Conservation (phyloP, 768 basidiomycete genomes). For the Rhodotorula babjevae region DNA sequence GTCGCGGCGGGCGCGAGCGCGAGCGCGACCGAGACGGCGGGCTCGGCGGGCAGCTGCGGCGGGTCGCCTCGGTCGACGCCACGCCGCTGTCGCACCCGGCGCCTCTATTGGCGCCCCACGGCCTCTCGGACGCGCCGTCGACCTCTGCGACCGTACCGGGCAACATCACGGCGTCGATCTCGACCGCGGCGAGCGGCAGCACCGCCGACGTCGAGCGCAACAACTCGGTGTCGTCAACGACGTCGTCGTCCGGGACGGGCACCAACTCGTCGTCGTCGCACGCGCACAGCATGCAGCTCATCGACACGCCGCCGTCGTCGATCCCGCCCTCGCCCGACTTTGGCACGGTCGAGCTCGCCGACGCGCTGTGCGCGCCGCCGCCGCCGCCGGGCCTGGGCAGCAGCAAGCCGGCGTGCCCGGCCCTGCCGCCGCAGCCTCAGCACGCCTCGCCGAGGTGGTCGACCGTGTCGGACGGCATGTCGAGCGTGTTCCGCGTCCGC, state of each 20-base stretch:
- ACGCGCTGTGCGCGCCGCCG: constrained; percentile 1
- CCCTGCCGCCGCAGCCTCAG: background rate
- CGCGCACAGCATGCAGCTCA: constrained; percentile 5
- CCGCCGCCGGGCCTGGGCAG: background rate
- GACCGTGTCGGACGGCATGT: constrained; percentile 18
- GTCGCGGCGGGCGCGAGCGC: background rate
- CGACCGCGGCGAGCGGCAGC: background rate
- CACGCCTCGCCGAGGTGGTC: background rate
- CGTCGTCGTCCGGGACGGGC: constrained; percentile 20
- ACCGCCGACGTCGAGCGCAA: constrained; percentile 31
- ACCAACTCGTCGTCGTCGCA: constrained; percentile 20
- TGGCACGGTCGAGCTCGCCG: constrained; percentile 11
- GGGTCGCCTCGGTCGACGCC: constrained; percentile 25
- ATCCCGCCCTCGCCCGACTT: constrained; percentile 34
- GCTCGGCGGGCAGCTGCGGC: constrained; percentile 15
- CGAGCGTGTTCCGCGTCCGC: constrained; percentile 29
- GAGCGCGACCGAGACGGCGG: background rate
- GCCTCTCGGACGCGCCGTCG: background rate
- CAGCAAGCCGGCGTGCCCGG: background rate
- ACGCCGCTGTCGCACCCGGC: background rate
- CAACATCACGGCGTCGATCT: accelerated
- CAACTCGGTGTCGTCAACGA: constrained; percentile 37
- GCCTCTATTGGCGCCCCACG: background rate
- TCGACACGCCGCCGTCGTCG: constrained; percentile 35
- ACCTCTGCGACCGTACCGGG: background rate